These are phyloP conservation scores for Solanum appendiculatum DNA, from an alignment of 257 asterid genomes.

Conservation along the genomic window DNA sequence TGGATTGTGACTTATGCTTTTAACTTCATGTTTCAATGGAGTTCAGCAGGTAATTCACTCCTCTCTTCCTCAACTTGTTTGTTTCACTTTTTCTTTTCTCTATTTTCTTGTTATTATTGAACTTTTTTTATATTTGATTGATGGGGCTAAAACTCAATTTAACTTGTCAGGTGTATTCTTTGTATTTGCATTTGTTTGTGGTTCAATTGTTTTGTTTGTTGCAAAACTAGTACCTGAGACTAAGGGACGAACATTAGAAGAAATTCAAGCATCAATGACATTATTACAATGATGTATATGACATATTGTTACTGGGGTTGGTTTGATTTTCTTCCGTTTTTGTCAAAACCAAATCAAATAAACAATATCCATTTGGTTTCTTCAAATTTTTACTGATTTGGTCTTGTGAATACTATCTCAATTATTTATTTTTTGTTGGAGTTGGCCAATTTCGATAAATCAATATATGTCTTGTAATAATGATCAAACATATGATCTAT, in stretches of 20 bases:
- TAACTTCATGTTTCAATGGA: constrained; percentile 49
- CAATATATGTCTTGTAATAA: background rate
- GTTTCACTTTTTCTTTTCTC: no score
- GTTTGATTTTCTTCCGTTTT: no score
- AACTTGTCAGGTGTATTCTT: constrained; percentile 37
- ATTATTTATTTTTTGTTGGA: background rate
- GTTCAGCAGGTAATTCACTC: constrained; percentile 43
- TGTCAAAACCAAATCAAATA: no score
- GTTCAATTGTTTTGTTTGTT: constrained; percentile 35
- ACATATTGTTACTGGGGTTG: background rate
- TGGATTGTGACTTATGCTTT: constrained; percentile 54
- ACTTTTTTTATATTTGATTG: background rate
- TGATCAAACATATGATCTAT: background rate
- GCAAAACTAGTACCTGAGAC: constrained; percentile 75
- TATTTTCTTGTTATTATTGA: background rate
- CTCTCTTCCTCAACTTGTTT: background rate
- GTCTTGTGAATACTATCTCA: background rate
- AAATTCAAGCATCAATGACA: background rate
- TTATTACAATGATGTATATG: background rate
- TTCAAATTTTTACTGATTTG: background rate
- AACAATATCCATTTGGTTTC: background rate
- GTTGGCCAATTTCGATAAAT: no score
- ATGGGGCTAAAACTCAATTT: background rate
- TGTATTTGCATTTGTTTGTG: constrained; percentile 25
- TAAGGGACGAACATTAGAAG: constrained; percentile 75